phyloP scores from a whole-genome alignment of 805 yeast genomes.

The Cyberlindnera euphorbiae region DNA sequence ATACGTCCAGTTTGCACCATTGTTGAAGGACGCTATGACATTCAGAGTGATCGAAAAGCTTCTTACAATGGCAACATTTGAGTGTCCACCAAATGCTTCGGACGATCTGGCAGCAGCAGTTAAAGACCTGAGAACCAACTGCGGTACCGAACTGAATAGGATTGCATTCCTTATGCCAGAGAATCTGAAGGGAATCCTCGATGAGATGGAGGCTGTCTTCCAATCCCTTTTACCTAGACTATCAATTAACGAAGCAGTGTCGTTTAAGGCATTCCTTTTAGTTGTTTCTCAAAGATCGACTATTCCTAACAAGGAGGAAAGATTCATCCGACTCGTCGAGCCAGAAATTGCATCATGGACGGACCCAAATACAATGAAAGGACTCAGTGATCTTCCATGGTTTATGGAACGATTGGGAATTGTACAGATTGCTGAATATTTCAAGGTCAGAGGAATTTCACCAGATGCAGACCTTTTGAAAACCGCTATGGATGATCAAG shows the following conservation, averaged over 20 bases:
- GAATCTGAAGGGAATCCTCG: constrained; percentile 71
- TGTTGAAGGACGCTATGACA: constrained; percentile 77
- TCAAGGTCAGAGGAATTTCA: constrained; percentile 74
- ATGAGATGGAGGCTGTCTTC: constrained; percentile 79
- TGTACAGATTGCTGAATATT: constrained; percentile 88
- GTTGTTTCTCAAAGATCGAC: constrained; percentile 89
- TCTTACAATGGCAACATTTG: constrained; percentile 79
- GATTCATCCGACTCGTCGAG: constrained; percentile 85
- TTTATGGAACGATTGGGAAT: constrained; percentile 97
- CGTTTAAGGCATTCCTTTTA: constrained; percentile 85
- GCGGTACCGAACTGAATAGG: constrained; percentile 93
- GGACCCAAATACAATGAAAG: constrained; percentile 84
- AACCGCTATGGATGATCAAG: constrained; percentile 87
- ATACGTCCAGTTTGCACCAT: constrained; percentile 88
- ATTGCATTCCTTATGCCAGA: constrained; percentile 95
- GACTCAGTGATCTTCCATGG: constrained; percentile 88
- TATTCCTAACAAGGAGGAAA: constrained; percentile 63
- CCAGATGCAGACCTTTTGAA: constrained; percentile 70
- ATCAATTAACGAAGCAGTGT: constrained; percentile 87
- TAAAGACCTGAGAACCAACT: constrained; percentile 81
- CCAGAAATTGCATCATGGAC: constrained; percentile 93
- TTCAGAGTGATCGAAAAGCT: constrained; percentile 80
- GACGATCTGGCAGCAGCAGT: constrained; percentile 77
- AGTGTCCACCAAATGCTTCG: constrained; percentile 59
- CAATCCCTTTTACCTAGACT: constrained; percentile 67